Base-by-base conservation (phyloP, 306 rosid genomes). In the Cucurbita maxima region DNA sequence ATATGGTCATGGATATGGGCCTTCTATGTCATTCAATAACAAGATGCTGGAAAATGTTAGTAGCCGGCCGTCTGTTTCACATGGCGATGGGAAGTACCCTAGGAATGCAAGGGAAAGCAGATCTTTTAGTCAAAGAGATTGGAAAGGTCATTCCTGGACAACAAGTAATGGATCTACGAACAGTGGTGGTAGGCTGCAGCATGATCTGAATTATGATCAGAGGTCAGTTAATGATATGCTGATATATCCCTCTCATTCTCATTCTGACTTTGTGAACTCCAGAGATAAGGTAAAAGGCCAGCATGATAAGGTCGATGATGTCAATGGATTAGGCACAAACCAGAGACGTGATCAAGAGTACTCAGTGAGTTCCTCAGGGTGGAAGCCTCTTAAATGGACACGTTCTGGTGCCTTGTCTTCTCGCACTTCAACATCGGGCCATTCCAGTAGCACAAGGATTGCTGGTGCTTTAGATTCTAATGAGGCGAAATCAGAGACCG, bases 301-400 rank as follows among this genome's bases (percentile, higher is more conserved):
- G 79, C 87, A 83, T 75, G 97, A 89, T 81, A 89, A 82, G 87
- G 75, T 75, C 76, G 84, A 87, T 55, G 85, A 83, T 80, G 83
- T 83, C 52, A 82, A 60, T 76, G 97, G 89, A 82, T 50, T 81
- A 63, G 84, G 86, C 72, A 54, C 91, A 25, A 86, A 85, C 69
- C 86, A 85, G 60, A 89, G 84, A 82, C 80, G 86, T 81, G 97
- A 94, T 43, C 84, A 84, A 68, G 95, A 88, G 40, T 83, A 77
- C 48, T 81, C 91, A 1, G 60, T 85, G 74, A 86, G 87, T 56
- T 79, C 89, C 44, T 74, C 73, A 72, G 89, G 86, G 82, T 95
- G 99, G 99, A 95, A 87, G 88, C 90, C 91, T 22, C 82, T 91
- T n/a, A 95, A 91, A 77, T 95, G 99, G 97, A 80, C 88, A 15